Conservation (phyloP, 805 yeast species). For the Starmerella cellae region DNA sequence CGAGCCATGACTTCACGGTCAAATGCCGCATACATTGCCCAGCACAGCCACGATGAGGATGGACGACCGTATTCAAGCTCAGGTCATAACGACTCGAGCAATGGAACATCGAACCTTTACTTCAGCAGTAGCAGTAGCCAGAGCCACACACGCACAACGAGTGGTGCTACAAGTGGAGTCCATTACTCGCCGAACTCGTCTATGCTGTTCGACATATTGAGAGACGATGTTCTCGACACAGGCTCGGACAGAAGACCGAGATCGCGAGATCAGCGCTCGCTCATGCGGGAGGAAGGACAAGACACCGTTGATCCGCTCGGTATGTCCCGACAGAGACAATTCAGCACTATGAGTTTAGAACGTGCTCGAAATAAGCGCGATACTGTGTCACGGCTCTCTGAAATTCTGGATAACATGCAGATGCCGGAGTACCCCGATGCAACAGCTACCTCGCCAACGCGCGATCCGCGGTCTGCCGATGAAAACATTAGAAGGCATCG, state of each 20-base stretch:
- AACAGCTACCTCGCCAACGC: conserved; percentile 6
- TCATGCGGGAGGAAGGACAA: conserved; percentile 5
- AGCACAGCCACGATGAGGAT: background rate
- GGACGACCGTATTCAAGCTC: background rate
- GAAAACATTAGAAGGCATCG: background rate
- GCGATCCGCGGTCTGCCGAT: background rate
- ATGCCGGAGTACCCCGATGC: conserved; percentile 9
- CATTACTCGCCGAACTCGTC: conserved; percentile 13
- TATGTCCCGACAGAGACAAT: background rate
- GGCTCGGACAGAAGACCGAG: conserved; percentile 8
- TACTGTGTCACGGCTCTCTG: conserved; percentile 24
- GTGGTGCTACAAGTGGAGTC: background rate
- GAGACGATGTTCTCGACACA: conserved; percentile 17
- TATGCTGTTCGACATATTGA: conserved; percentile 19
- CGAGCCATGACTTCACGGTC: background rate
- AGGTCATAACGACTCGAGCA: background rate
- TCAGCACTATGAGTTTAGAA: conserved; percentile 8
- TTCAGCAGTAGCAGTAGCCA: background rate
- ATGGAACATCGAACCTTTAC: background rate
- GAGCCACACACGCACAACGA: background rate
- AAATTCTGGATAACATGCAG: conserved; percentile 24
- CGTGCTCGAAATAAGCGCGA: conserved; percentile 14
- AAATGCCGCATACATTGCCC: background rate
- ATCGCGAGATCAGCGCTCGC: background rate
- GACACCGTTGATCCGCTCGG: conserved; percentile 5